Evolutionary conservation across 345 rosid species (phyloP).

Genomic region (Xanthoceras sorbifolium): DNA sequence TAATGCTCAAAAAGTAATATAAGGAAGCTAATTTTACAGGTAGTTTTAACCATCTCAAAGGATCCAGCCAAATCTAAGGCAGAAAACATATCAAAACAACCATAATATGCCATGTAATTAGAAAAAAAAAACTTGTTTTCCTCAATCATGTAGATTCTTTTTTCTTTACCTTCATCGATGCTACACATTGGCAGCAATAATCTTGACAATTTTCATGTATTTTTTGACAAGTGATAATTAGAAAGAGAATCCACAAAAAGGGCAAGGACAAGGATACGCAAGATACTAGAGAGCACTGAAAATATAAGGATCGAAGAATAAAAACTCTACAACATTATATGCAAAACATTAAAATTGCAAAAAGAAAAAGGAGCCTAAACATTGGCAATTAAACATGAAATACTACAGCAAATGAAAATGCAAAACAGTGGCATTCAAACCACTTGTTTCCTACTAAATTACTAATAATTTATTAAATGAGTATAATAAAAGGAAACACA

Average conservation of each 20-base stretch:
- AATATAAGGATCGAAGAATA: background rate
- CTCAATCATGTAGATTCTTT: background rate
- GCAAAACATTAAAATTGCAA: too few relatives aligned
- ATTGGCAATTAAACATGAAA: background rate
- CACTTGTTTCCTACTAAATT: background rate
- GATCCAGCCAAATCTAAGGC: background rate
- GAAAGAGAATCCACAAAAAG: background rate
- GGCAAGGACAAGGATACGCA: background rate
- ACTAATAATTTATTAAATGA: background rate
- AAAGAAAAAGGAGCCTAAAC: background rate
- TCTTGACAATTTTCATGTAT: background rate
- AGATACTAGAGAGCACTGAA: background rate
- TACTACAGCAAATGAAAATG: background rate
- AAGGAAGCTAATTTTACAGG: background rate
- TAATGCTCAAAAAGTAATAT: background rate
- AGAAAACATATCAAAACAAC: background rate
- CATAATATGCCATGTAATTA: background rate
- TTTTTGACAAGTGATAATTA: background rate
- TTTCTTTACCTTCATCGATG: background rate
- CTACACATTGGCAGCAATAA: background rate
- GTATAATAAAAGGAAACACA: background rate
- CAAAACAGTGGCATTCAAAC: constrained; percentile 2
- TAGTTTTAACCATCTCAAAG: background rate
- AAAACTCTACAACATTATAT: background rate
- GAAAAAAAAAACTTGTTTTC: background rate